phyloP scores from a whole-genome alignment of 2,329 filamentous ascomycete genomes.

The Trichophyton schoenleinii region DNA sequence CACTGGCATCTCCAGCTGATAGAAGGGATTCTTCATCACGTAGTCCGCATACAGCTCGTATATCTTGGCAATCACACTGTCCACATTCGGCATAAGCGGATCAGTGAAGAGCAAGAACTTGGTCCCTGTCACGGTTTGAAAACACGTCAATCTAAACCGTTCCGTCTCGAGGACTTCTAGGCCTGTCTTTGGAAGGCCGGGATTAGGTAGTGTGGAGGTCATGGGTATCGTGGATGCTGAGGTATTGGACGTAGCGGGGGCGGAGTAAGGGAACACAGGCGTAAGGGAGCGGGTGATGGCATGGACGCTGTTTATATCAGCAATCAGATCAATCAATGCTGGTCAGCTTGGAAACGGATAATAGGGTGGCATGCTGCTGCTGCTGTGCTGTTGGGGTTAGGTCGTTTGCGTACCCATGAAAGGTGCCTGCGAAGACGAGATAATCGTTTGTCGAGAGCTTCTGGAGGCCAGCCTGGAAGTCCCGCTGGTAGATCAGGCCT shows the following conservation, averaged over 20 bases:
- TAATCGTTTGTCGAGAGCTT: slow-evolving; percentile 93
- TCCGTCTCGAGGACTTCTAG: slow-evolving; percentile 88
- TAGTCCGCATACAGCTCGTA: slow-evolving; percentile 95
- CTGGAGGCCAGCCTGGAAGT: slow-evolving; percentile 76
- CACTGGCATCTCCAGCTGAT: slow-evolving; percentile 94
- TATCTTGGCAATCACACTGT: slow-evolving; percentile 67
- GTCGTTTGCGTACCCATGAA: slow-evolving; percentile 59
- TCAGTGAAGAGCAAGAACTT: slow-evolving; percentile 97
- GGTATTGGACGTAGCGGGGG: slow-evolving; percentile 19
- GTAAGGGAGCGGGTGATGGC: slow-evolving; percentile 49
- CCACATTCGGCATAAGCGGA: slow-evolving; percentile 69
- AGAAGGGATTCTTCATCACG: slow-evolving; percentile 99
- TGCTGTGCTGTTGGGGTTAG: background rate
- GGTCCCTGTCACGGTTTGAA: slow-evolving; percentile 82
- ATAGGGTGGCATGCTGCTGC: background rate
- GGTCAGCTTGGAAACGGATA: background rate
- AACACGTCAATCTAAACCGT: slow-evolving; percentile 91
- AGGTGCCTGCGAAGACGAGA: slow-evolving; percentile 89
- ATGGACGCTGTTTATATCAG: slow-evolving; percentile 41
- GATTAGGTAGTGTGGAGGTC: slow-evolving; percentile 23
- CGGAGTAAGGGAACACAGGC: slow-evolving; percentile 26
- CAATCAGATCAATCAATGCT: background rate
- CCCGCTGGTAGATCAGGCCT: slow-evolving; percentile 88
- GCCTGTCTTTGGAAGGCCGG: slow-evolving; percentile 41
- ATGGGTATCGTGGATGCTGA: slow-evolving; percentile 17